Base-by-base conservation (phyloP, 257 asterid genomes). In the Anisodus tanguticus region DNA sequence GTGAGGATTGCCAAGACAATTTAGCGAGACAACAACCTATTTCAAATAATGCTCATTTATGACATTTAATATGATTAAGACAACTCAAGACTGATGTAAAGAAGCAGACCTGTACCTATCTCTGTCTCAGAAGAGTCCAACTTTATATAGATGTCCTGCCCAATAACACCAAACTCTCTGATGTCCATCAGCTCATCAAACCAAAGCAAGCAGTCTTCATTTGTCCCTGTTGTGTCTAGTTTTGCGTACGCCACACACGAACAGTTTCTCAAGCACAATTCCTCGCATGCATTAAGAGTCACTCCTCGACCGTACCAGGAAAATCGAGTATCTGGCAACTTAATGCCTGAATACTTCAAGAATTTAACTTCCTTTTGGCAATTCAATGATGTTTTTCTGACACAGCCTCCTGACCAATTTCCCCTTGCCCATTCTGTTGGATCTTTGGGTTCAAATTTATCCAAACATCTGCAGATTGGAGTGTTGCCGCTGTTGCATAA, bases 191-290 rank as follows among this genome's bases (percentile, higher is more conserved):
- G 51, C 13, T 67, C 80, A 83, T 76, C 81, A 39, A 66, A 67
- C 85, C 81, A 83, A 37, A 70, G 58, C 80, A 83, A n/a, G 47
- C 70, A 83, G 4, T 45, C 58, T 37, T 35, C 54, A 19, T n/a
- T 68, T 57, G 7, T 62, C 16, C 69, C 53, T 45, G 69, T 86
- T 8, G 3, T 60, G 16, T 86, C 83, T 70, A 60, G 83, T 12
- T 13, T 62, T 17, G 92, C 90, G 85, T 87, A 88, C 7, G 91
- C 94, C 35, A 74, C 39, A 49, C 94, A 89, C 3, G 90, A 84
- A 64, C 92, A 91, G 17, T 87, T 83, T 11, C 84, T 80, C 86
- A 82, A 43, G 51, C 94, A 89, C 8, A 81, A 82, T 31, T 70
- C 79, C 55, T 86, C 70, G 12, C 92, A 88, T 47, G 54, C 81